These are phyloP conservation scores for Aspergillus ruber DNA, from an alignment of 2,329 filamentous ascomycete genomes.

Conservation along the genomic window DNA sequence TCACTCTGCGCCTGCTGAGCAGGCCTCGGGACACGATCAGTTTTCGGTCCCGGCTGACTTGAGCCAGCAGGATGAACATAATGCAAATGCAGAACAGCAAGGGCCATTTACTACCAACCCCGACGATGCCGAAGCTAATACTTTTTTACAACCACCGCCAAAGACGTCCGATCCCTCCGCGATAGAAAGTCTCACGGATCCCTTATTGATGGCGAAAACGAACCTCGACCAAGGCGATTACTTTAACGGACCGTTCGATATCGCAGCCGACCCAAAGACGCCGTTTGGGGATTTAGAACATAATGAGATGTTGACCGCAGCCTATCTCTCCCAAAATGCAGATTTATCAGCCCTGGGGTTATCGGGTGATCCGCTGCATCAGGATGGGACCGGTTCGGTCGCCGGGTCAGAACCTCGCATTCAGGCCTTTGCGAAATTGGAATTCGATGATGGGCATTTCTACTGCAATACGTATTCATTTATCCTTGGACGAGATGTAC, in stretches of 20 bases:
- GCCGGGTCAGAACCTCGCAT: constrained; percentile 42
- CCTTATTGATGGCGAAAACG: constrained; percentile 27
- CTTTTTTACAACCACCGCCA: not conserved
- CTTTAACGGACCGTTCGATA: constrained; percentile 28
- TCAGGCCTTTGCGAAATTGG: constrained; percentile 57
- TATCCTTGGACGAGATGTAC: constrained; percentile 56
- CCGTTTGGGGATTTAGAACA: constrained; percentile 34
- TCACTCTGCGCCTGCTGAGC: not conserved
- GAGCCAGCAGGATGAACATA: not conserved
- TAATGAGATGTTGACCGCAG: constrained; percentile 34
- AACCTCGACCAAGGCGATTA: constrained; percentile 26
- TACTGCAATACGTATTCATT: constrained; percentile 60
- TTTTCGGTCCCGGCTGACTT: not conserved
- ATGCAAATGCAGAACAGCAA: not conserved
- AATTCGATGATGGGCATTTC: constrained; percentile 60
- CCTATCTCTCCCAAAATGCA: constrained; percentile 31
- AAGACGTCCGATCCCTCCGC: constrained; percentile 18
- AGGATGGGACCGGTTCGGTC: constrained; percentile 29
- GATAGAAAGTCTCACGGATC: constrained; percentile 25
- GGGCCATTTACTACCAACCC: not conserved
- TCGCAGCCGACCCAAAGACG: constrained; percentile 25
- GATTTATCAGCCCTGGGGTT: constrained; percentile 32
- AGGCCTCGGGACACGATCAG: not conserved
- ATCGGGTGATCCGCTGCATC: constrained; percentile 16
- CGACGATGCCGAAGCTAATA: not conserved